Percentiles rank a stretch among this genome's conserved stretches.
These are phyloP conservation scores for Tylopilus balloui DNA, from an alignment of 768 basidiomycete genomes.

Conservation along the genomic window DNA sequence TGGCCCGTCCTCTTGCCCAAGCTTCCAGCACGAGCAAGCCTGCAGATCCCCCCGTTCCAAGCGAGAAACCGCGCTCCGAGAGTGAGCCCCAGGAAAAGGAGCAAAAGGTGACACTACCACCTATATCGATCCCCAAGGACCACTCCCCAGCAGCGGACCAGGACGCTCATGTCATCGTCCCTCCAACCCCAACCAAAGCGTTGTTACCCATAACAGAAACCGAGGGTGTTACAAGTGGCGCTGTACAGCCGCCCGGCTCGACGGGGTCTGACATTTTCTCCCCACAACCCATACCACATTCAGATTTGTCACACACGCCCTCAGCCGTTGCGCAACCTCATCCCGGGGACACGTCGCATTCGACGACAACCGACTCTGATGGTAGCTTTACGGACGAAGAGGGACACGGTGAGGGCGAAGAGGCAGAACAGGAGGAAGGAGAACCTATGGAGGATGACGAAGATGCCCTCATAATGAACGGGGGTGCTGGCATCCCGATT, in stretches of 20 bases:
- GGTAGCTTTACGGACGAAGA: conserved; percentile 57
- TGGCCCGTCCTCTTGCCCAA: conserved; percentile 16
- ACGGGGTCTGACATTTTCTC: conserved; percentile 43
- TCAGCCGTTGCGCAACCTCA: conserved; percentile 28
- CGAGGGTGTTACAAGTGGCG: conserved; percentile 85
- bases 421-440: conserved; percentile 56
- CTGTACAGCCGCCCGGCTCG: conserved; percentile 88
- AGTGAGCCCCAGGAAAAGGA: conserved; percentile 31
- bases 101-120: conserved; percentile 30
- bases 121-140: conserved; percentile 22
- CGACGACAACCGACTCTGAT: conserved; percentile 31
- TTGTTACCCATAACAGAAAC: conserved; percentile 67
- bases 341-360: conserved; percentile 28
- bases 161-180: conserved; percentile 39
- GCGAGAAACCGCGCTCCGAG: conserved; percentile 28
- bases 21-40: conserved; percentile 19
- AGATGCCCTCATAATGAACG: conserved; percentile 80
- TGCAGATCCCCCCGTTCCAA: conserved; percentile 18
- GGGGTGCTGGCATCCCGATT: conserved; percentile 92
- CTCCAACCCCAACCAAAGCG: conserved; percentile 44
- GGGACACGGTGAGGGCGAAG: conserved; percentile 64
- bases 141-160: conserved; percentile 15
- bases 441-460: conserved; percentile 84
- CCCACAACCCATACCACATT: conserved; percentile 22
- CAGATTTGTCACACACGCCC: conserved; percentile 22